Base-by-base conservation (phyloP, 2,329 filamentous ascomycete genomes). In the Tolypocladium pustulatum region DNA sequence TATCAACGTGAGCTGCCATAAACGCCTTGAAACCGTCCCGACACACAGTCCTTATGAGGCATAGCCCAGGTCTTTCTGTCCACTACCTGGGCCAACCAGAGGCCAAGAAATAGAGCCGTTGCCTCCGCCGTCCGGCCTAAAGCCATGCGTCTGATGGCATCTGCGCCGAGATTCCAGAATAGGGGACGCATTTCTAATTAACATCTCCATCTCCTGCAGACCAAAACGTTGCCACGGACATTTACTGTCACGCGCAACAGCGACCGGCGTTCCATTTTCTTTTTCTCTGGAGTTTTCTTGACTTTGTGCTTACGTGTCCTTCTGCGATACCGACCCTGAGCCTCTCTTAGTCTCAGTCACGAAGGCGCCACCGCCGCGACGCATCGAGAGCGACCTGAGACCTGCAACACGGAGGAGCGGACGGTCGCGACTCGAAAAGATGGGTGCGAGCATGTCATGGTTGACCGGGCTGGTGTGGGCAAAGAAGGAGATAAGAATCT, bases 401-500 rank as follows among this genome's bases (percentile, higher is more conserved):
- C 46, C 8, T 34, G 7, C 8, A 9, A 46, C 43, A 43, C 38
- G 54, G 54, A 61, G 58, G 56, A 60, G 56, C 57, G 40, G 54
- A 59, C 58, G 54, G 30, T 54, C 46, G 52, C 52, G 59, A 58
- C 61, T 55, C 61, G 59, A 61, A 74, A 82, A 74, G 59, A 87
- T 87, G 84, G 84, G 84, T 68, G 78, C 81, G 65, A 79, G 80
- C 67, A 77, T 87, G 72, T 87, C 84, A 72, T 87, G 84, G 84
- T 78, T 91, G 68, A 89, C 88, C 57, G 76, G 77, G 74, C 77
- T 95, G 61, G 68, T 96, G 62, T 97, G 89, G 87, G 79, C 89
- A 49, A 97, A 97, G 81, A 99, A 97, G 79, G 94, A 99, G 78
- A 97, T 97, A 64, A 82, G 94, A 67, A 99, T 99, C 76, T 76